These are phyloP conservation scores for Mesembryanthemum crystallinum DNA, from an alignment of 148 eudicot species.

Conservation along the genomic window DNA sequence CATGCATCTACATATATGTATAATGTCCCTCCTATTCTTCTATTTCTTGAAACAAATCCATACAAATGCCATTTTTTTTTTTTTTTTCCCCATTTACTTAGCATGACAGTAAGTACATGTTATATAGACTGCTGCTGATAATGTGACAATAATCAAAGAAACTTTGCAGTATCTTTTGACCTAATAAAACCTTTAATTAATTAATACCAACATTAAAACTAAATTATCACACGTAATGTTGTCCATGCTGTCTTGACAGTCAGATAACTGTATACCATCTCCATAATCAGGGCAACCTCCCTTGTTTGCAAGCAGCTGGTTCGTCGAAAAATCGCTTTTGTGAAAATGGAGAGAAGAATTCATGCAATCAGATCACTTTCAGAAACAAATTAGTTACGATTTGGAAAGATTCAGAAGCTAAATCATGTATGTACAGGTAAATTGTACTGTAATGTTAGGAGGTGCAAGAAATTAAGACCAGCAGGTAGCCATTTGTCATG, in stretches of 20 bases:
- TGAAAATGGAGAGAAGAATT: background rate
- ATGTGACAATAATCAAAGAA: too few species aligned
- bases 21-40: too few species aligned
- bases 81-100: too few species aligned
- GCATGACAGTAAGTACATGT: too few species aligned
- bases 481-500: constrained; percentile 16
- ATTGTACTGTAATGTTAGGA: background rate
- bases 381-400: constrained; percentile 27
- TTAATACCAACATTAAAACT: background rate
- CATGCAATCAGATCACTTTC: constrained; percentile 1
- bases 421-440: background rate
- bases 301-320: background rate
- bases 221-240: background rate
- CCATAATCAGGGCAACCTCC: background rate
- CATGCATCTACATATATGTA: too few species aligned
- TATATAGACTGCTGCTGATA: too few species aligned
- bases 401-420: constrained; percentile 24
- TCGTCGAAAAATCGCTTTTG: background rate
- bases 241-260: background rate
- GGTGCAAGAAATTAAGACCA: constrained; percentile 5
- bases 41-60: too few species aligned
- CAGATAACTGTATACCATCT: background rate
- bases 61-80: too few species aligned
- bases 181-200: too few species aligned
- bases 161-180: too few species aligned